Base-by-base conservation (phyloP, 139 green algal species). In the Desmodesmus armatus region DNA sequence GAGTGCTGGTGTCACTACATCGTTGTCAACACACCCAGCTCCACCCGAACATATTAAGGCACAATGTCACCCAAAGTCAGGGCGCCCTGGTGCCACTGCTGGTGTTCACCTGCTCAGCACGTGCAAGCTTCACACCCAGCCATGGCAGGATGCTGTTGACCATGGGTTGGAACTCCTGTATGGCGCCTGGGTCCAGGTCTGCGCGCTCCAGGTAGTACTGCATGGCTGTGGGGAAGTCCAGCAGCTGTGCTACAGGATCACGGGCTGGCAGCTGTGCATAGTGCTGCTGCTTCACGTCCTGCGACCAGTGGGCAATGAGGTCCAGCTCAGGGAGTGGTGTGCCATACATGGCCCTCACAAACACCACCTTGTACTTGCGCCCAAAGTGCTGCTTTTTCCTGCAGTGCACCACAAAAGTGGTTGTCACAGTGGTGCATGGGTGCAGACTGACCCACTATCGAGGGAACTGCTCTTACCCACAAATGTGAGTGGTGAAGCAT, bases 331-430 rank as follows among this genome's bases (percentile, higher is more conserved):
- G 15, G 35, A 76, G 25, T 31, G 67, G 67, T 51, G 67, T 76
- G 37, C 29, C 29, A 3, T 76, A 76, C 17, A 53, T 9, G 13
- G 15, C 31, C 17, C 67, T 27, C 67, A 76, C 13, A 33, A 76
- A 35, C 17, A 55, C 17, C 15, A 76, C 9, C 13, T 76, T 49
- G 67, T 76, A 29, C 37, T 76, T 76, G 11, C 67, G 41, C 31
- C 67, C 67, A 76, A 53, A 76, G 67, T 76, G 67, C 67, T 76
- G 67, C 67, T 76, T 76, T 17, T 76, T 76, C 35, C 67, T 76
- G 67, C 63, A 72, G 7, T 4, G 7, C 19, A 3, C 19, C 29
- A 43, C 11, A 25, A 33, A 72, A 62, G 51, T 62, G 21, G 21
- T 62, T 27, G 51, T 19, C 19, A 62, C 19, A 62, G 17, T 19